A percentile compares a stretch with the other conserved stretches of the same genome.
Conservation (phyloP, 352 stramenopile genomes). For the Globisporangium polare region DNA sequence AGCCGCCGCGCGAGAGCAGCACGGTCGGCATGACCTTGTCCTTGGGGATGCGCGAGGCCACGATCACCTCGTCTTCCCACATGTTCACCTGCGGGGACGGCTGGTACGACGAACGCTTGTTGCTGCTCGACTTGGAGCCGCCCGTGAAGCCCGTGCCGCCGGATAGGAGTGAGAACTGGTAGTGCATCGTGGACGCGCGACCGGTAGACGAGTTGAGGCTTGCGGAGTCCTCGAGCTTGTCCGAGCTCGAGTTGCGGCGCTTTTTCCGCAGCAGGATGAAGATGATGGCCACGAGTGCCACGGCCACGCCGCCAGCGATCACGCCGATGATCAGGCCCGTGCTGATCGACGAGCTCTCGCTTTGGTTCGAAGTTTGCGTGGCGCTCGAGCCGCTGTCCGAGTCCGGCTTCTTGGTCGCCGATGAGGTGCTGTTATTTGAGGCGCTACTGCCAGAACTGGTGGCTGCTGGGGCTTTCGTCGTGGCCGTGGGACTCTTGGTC, state of each 20-base stretch:
- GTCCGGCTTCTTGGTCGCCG: constrained; percentile 1
- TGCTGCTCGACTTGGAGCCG: not conserved
- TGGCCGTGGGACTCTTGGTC: not conserved
- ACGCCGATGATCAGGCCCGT: not conserved
- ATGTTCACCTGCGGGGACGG: constrained; percentile 1
- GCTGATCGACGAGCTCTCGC: not conserved
- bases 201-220: not conserved
- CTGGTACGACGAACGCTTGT: no score
- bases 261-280: not conserved
- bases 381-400: not conserved
- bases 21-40: constrained; percentile 22
- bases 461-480: not conserved
- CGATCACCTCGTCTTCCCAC: constrained; percentile 38
- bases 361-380: not conserved
- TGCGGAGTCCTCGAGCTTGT: not conserved
- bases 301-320: not conserved
- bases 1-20: constrained; percentile 32
- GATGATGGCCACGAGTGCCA: not conserved
- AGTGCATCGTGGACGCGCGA: not conserved
- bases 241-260: not conserved
- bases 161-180: not conserved
- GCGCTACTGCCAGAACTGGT: not conserved
- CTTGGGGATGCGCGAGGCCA: constrained; percentile 25
- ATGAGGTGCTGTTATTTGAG: not conserved
- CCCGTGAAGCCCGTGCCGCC: not conserved